These are phyloP conservation scores for Prunus yedoensis DNA, from an alignment of 331 rosid species.

Conservation along the genomic window DNA sequence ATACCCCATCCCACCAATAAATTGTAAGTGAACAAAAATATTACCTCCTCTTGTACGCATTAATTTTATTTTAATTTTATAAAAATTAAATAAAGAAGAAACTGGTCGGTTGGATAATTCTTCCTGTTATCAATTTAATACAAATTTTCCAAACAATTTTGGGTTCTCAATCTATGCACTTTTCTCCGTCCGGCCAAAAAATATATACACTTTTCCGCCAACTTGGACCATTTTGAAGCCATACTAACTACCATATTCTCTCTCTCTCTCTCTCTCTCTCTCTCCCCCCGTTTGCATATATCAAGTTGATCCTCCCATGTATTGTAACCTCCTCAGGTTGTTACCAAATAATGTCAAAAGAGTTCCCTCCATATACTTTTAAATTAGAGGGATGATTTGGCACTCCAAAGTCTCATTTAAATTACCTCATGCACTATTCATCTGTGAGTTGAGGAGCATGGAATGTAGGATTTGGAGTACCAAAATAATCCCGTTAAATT, in stretches of 20 bases:
- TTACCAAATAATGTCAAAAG: not conserved
- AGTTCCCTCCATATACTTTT: not conserved
- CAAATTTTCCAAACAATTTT: not conserved
- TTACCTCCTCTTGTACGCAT: not conserved
- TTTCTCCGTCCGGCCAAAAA: not conserved
- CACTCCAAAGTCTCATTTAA: no score
- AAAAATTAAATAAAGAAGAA: not conserved
- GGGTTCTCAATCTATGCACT: not conserved
- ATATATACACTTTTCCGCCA: not conserved
- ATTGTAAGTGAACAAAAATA: not conserved
- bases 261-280: no score
- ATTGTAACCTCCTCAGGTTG: not conserved
- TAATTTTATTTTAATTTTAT: not conserved
- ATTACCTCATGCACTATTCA: no score
- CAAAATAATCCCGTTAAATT: no score
- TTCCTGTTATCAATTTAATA: not conserved
- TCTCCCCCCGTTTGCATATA: not conserved
- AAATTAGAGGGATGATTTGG: not conserved
- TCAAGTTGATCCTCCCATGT: not conserved
- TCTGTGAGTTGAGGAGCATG: no score
- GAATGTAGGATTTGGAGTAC: no score
- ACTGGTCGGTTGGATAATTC: not conserved
- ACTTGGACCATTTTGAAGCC: not conserved
- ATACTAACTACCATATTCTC: not conserved
- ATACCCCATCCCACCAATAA: conserved; percentile 11